A percentile compares a stretch with the other conserved stretches of the same genome.
These are phyloP conservation scores for Kodamaea anthophila DNA, from an alignment of 1,139 yeast species.

Conservation along the genomic window DNA sequence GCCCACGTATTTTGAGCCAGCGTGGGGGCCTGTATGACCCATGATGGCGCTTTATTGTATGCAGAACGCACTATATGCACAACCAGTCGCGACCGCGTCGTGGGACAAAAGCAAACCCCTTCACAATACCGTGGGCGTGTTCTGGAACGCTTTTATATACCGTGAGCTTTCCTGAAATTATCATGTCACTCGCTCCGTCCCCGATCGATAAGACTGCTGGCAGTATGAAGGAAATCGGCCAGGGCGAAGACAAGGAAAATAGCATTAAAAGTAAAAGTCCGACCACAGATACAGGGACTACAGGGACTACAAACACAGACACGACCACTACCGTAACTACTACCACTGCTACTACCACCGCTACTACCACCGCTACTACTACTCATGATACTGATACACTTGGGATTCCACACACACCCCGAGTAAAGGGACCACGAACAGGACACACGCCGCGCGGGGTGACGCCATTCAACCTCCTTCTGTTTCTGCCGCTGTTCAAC, in stretches of 20 bases:
- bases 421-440: conserved; percentile 5
- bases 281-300: background rate
- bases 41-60: too few relatives aligned
- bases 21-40: too few relatives aligned
- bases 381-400: background rate
- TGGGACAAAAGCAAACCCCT: too few relatives aligned
- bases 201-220: conserved; percentile 3
- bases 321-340: background rate
- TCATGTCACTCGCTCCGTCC: too few relatives aligned
- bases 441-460: conserved; percentile 8
- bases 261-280: background rate
- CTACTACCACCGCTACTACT: background rate
- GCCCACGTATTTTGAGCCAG: too few relatives aligned
- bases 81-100: too few relatives aligned
- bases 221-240: conserved; percentile 1
- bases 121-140: too few relatives aligned
- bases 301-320: background rate
- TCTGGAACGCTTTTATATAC: too few relatives aligned
- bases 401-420: conserved; percentile 28
- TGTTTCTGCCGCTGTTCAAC: conserved; percentile 41
- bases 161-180: too few relatives aligned
- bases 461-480: conserved; percentile 37
- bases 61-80: too few relatives aligned
- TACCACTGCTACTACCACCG: background rate
- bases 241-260: background rate